phyloP scores from a whole-genome alignment of 2,329 filamentous ascomycete genomes.

The Xylaria digitata region DNA sequence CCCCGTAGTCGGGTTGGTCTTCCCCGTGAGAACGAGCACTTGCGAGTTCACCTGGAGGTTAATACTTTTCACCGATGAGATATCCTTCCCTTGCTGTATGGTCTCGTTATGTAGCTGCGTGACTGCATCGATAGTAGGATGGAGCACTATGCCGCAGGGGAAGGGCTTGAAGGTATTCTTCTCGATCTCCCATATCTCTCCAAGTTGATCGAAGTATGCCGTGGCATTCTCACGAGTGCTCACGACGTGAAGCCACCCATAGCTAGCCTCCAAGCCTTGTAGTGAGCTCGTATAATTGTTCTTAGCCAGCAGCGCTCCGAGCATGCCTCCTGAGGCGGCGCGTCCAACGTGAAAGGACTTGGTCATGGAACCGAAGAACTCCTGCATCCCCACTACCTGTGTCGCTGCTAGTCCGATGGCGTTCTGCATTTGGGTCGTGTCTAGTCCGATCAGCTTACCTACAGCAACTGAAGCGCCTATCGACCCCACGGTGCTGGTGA shows the following conservation, averaged over 20 bases:
- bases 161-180: conserved; percentile 68
- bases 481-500: conserved; percentile 63
- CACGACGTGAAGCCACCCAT: conserved; percentile 65
- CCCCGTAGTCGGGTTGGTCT: conserved; percentile 60
- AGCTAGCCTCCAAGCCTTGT: conserved; percentile 61
- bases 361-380: conserved; percentile 66
- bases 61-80: conserved; percentile 49
- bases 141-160: conserved; percentile 67
- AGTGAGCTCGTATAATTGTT: conserved; percentile 62
- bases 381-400: conserved; percentile 64
- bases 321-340: conserved; percentile 63
- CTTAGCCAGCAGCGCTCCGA: conserved; percentile 54
- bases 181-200: conserved; percentile 60
- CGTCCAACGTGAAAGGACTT: conserved; percentile 67
- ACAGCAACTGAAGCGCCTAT: conserved; percentile 65
- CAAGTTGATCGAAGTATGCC: conserved; percentile 53
- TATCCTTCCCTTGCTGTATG: conserved; percentile 45
- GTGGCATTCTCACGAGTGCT: conserved; percentile 54
- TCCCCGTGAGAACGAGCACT: conserved; percentile 64
- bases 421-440: conserved; percentile 55
- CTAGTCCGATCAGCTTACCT: conserved; percentile 58
- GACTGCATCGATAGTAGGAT: conserved; percentile 65
- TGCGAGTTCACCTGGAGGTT: conserved; percentile 61
- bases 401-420: conserved; percentile 65
- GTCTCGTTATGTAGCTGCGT: conserved; percentile 58